Percentiles rank a stretch among this genome's conserved stretches.
These are phyloP conservation scores for Pseudodiploospora longispora DNA, from an alignment of 2,329 filamentous ascomycete species.

Conservation along the genomic window DNA sequence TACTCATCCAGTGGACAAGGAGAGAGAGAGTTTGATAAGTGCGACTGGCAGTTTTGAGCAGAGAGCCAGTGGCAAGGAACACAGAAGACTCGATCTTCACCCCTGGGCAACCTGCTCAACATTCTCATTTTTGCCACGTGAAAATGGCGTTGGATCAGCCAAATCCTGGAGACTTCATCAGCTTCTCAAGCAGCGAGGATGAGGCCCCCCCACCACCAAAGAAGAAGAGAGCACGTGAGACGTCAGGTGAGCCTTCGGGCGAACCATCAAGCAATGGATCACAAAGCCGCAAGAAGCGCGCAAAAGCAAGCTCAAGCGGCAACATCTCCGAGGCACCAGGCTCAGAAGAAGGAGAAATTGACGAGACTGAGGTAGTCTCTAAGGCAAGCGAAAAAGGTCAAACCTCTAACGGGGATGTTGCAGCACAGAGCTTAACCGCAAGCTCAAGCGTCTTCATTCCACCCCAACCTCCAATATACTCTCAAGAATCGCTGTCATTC, in stretches of 20 bases:
- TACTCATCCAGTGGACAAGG: too few species aligned
- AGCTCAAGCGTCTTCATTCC: constrained; percentile 13
- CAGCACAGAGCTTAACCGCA: not conserved
- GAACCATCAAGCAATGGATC: constrained; percentile 3
- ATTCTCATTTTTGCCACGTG: not conserved
- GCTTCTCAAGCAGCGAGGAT: constrained; percentile 5
- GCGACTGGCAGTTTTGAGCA: too few species aligned
- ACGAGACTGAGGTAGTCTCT: constrained; percentile 12
- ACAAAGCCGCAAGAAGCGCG: constrained; percentile 12
- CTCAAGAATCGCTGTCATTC: constrained; percentile 13
- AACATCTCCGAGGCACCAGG: constrained; percentile 5
- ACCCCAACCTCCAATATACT: constrained; percentile 14
- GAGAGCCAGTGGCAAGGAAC: too few species aligned
- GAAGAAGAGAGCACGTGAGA: constrained; percentile 3
- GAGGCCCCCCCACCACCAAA: constrained; percentile 1
- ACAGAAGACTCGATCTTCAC: too few species aligned
- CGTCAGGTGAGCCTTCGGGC: not conserved
- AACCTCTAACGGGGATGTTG: not conserved
- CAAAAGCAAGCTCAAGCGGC: constrained; percentile 7
- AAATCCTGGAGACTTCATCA: constrained; percentile 8
- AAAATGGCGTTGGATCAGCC: constrained; percentile 2
- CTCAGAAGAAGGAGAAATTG: constrained; percentile 27
- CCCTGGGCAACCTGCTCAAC: too few species aligned
- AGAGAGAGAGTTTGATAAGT: too few species aligned
- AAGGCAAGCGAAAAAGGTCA: not conserved